Percentiles rank a stretch among this genome's conserved stretches.
Evolutionary conservation across 1,284 basidiomycete genomes (phyloP).

Genomic region (Trichosporon sp.): DNA sequence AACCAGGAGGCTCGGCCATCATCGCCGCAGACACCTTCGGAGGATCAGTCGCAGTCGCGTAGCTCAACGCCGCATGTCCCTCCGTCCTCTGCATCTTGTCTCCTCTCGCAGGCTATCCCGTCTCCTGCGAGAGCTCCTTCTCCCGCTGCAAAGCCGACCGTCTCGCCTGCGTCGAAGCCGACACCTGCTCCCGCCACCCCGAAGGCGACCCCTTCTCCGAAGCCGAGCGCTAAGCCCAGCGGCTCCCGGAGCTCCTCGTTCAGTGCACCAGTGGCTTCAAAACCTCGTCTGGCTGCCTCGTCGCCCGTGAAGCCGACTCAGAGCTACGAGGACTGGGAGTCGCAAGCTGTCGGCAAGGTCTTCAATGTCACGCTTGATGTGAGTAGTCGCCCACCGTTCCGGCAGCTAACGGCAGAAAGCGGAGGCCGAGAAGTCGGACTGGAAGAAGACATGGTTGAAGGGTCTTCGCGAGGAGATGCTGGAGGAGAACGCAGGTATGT

Average conservation of each 20-base stretch:
- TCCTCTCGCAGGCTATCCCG: slow-evolving; percentile 4
- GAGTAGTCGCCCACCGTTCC: slow-evolving; percentile 28
- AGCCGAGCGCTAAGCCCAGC: slow-evolving; percentile 10
- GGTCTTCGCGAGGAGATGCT: slow-evolving; percentile 64
- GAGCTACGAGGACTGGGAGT: slow-evolving; percentile 67
- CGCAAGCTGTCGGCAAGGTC: slow-evolving; percentile 60
- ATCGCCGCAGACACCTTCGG: neutral
- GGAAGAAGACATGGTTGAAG: slow-evolving; percentile 79
- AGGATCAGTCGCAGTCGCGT: slow-evolving; percentile 10
- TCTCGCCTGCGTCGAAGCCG: slow-evolving; percentile 35
- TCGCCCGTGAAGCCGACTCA: neutral
- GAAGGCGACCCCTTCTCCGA: neutral
- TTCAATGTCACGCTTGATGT: slow-evolving; percentile 77
- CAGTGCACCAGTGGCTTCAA: neutral
- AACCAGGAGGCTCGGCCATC: slow-evolving; percentile 7
- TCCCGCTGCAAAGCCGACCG: slow-evolving; percentile 3
- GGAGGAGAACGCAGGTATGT: slow-evolving; percentile 60
- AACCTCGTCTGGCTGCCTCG: neutral
- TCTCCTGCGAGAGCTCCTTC: slow-evolving; percentile 1
- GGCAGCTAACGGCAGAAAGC: slow-evolving; percentile 53
- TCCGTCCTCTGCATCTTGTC: slow-evolving; percentile 7
- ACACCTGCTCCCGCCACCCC: slow-evolving; percentile 10
- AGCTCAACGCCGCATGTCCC: slow-evolving; percentile 5
- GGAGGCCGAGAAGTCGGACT: slow-evolving; percentile 63
- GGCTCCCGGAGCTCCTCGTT: slow-evolving; percentile 14